Conservation (phyloP, 805 yeast species). For the Yarrowia sp. region DNA sequence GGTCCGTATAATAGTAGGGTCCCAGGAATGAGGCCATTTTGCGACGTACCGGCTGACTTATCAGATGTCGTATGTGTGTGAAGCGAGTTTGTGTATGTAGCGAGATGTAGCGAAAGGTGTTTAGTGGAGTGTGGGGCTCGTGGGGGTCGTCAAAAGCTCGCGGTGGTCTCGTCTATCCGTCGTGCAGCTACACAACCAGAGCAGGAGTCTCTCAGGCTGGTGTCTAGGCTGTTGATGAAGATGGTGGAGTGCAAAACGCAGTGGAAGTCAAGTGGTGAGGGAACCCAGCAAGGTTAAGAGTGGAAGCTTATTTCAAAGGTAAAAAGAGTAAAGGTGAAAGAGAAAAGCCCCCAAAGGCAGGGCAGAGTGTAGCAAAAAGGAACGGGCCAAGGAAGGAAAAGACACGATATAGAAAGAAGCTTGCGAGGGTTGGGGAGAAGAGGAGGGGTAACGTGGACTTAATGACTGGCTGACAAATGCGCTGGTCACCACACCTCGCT, state of each 20-base stretch:
- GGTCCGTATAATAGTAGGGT: constrained; percentile 30
- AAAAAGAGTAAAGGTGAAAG: not conserved
- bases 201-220: constrained; percentile 5
- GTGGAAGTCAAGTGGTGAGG: not conserved
- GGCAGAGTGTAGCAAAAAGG: not conserved
- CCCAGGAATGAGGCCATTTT: constrained; percentile 36
- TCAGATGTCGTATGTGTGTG: not conserved
- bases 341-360: not conserved
- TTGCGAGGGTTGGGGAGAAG: not conserved
- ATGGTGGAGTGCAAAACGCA: constrained; percentile 13
- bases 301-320: not conserved
- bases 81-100: not conserved
- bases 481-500: too few species aligned
- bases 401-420: not conserved
- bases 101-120: not conserved
- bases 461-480: too few species aligned
- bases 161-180: not conserved
- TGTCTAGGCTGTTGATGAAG: not conserved
- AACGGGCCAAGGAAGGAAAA: not conserved
- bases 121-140: not conserved
- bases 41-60: not conserved
- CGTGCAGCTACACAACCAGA: constrained; percentile 16
- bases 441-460: too few species aligned
- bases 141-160: too few species aligned
- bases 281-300: constrained; percentile 11